phyloP scores from a whole-genome alignment of 495 filamentous ascomycete species.

The Annulohypoxylon nitens region DNA sequence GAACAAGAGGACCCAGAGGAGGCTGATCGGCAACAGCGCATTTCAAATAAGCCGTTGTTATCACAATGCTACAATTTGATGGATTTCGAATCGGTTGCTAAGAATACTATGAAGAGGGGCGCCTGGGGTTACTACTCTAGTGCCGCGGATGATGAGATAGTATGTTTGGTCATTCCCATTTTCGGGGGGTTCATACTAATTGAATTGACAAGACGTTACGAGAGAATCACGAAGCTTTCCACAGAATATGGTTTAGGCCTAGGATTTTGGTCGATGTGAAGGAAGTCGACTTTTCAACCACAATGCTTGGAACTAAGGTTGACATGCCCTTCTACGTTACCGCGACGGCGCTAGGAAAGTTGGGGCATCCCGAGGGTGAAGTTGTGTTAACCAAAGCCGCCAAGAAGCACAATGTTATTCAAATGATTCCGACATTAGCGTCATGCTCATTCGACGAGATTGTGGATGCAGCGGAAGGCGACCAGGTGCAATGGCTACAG shows the following conservation, averaged over 20 bases:
- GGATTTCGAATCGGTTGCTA: conserved; percentile 94
- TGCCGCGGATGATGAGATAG: conserved; percentile 97
- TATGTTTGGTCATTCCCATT: conserved; percentile 65
- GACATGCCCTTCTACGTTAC: conserved; percentile 92
- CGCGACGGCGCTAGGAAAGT: conserved; percentile 91
- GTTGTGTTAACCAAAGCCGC: conserved; percentile 89
- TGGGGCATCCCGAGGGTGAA: conserved; percentile 90
- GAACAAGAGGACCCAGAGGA: conserved; percentile 82
- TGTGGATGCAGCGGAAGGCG: conserved; percentile 81
- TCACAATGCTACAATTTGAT: conserved; percentile 94
- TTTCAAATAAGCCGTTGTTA: conserved; percentile 82
- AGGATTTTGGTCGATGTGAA: conserved; percentile 87
- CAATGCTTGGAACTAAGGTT: conserved; percentile 88
- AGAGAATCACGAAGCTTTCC: conserved; percentile 95
- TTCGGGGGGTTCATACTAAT: no score
- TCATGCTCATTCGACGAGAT: conserved; percentile 99
- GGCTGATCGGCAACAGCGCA: conserved; percentile 77
- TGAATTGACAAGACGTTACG: conserved; percentile 78
- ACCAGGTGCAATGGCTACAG: conserved; percentile 96
- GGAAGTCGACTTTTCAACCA: conserved; percentile 85
- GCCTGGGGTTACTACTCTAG: conserved; percentile 98
- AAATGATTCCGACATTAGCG: conserved; percentile 99
- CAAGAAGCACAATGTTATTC: conserved; percentile 85
- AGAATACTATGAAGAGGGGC: conserved; percentile 89
- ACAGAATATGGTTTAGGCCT: conserved; percentile 98